Percentiles rank a stretch among this genome's conserved stretches.
phyloP scores from a whole-genome alignment of 352 stramenopile species.

The Phytopythium mirpurense region DNA sequence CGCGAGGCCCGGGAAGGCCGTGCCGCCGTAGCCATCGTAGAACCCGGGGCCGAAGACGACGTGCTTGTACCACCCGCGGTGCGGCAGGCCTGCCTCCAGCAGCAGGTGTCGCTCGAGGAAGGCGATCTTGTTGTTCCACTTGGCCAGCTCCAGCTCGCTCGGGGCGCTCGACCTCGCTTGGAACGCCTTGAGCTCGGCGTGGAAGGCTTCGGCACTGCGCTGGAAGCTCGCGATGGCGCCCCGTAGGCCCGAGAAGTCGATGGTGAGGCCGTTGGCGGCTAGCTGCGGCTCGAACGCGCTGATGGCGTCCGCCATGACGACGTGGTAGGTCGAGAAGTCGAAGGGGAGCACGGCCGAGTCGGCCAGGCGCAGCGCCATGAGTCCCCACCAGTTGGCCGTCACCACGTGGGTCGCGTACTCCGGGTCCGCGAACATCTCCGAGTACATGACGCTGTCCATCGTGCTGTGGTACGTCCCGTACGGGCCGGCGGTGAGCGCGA shows the following conservation, averaged over 20 bases:
- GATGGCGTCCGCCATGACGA: slow-evolving; percentile 32
- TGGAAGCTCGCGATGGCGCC: slow-evolving; percentile 12
- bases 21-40: slow-evolving; percentile 10
- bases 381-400: slow-evolving; percentile 45
- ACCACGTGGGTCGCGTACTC: slow-evolving; percentile 41
- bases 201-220: slow-evolving; percentile 17
- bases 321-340: slow-evolving; percentile 37
- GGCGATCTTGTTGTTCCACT: slow-evolving; percentile 14
- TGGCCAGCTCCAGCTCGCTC: too few relatives aligned
- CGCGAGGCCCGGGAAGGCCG: slow-evolving; percentile 10
- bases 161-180: background rate
- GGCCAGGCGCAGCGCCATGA: slow-evolving; percentile 50
- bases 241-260: slow-evolving; percentile 15
- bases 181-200: slow-evolving; percentile 2
- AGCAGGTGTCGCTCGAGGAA: slow-evolving; percentile 8
- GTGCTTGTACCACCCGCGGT: slow-evolving; percentile 12
- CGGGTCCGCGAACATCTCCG: slow-evolving; percentile 54
- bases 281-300: slow-evolving; percentile 6
- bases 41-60: slow-evolving; percentile 13
- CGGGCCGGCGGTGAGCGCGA: slow-evolving; percentile 15
- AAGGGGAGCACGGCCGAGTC: slow-evolving; percentile 37
- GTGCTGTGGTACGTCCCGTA: slow-evolving; percentile 71
- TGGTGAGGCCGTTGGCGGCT: background rate
- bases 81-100: slow-evolving; percentile 7
- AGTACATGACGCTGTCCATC: slow-evolving; percentile 79